These are phyloP conservation scores for Aspergillus awamori DNA, from an alignment of 2,329 filamentous ascomycete species.

Conservation along the genomic window DNA sequence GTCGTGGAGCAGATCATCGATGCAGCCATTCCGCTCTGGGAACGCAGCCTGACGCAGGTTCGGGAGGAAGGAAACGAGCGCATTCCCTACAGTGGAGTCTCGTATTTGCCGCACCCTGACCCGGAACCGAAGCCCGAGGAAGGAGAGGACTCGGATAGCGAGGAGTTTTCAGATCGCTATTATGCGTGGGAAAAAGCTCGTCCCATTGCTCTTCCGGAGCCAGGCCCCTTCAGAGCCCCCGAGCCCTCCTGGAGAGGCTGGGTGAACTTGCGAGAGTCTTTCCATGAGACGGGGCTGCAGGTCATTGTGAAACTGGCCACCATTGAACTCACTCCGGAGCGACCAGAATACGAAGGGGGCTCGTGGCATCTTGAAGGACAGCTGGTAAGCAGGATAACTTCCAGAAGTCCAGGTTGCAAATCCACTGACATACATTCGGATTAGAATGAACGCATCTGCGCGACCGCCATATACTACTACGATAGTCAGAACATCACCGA, in stretches of 20 bases:
- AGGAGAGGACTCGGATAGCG: conserved; percentile 7
- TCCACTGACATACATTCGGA: too few relatives aligned
- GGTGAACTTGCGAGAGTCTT: conserved; percentile 30
- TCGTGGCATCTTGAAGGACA: conserved; percentile 51
- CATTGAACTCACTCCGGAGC: conserved; percentile 62
- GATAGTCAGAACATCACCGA: conserved; percentile 63
- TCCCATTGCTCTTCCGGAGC: conserved; percentile 11
- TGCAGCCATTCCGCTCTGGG: conserved; percentile 52
- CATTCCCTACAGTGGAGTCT: conserved; percentile 13
- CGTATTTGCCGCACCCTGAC: background rate
- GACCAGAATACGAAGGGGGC: conserved; percentile 55
- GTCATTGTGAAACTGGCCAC: conserved; percentile 65
- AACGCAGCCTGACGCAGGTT: conserved; percentile 30
- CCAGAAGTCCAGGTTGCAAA: background rate
- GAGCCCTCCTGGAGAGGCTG: background rate
- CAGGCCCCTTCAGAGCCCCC: conserved; percentile 5
- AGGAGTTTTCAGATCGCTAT: conserved; percentile 4
- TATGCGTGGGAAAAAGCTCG: conserved; percentile 1
- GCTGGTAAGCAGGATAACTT: conserved; percentile 20
- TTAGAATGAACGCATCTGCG: conserved; percentile 64
- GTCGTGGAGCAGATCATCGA: conserved; percentile 41
- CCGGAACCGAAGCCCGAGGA: conserved; percentile 8
- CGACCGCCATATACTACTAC: conserved; percentile 67
- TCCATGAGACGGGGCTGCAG: conserved; percentile 38
- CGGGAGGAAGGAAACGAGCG: background rate